These are phyloP conservation scores for Sphagnum tenellum DNA, from an alignment of 225 moss, liverwort and hornwort species.

Conservation along the genomic window DNA sequence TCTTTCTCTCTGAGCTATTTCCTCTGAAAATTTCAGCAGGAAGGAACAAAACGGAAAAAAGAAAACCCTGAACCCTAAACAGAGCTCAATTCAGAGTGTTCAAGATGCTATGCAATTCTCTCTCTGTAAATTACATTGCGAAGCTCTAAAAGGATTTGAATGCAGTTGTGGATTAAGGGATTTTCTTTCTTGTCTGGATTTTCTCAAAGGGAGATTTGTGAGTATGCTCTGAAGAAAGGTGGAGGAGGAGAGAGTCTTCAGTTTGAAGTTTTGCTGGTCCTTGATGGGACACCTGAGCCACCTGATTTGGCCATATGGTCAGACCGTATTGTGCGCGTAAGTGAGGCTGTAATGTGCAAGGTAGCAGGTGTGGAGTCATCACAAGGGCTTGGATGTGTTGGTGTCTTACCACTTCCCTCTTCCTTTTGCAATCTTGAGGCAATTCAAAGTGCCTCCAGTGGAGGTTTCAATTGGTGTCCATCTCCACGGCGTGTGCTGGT, in stretches of 20 bases:
- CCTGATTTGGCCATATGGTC: conserved; percentile 37
- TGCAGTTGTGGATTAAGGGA: too few species aligned
- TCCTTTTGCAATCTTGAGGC: conserved; percentile 45
- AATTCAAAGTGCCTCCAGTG: conserved; percentile 1
- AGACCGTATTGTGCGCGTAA: conserved; percentile 57
- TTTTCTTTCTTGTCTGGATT: too few species aligned
- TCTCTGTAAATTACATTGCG: too few species aligned
- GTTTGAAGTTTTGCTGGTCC: conserved; percentile 58
- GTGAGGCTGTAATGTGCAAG: conserved; percentile 70
- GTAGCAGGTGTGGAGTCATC: conserved; percentile 74
- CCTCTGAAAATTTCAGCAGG: background rate
- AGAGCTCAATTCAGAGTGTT: too few species aligned
- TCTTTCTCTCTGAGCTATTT: background rate
- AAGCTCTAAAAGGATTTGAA: too few species aligned
- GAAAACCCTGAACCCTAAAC: too few species aligned
- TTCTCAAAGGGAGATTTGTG: conserved; percentile 53
- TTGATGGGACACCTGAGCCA: conserved; percentile 30
- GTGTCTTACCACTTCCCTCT: conserved; percentile 58
- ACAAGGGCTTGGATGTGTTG: conserved; percentile 55
- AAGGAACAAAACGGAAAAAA: background rate
- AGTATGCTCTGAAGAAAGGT: conserved; percentile 13
- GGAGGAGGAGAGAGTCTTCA: too few species aligned
- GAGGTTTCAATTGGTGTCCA: conserved; percentile 31
- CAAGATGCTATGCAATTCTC: too few species aligned
- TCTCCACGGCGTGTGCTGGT: conserved; percentile 68